Percentiles rank a stretch among this genome's conserved stretches.
These are phyloP conservation scores for Sporothrix phasma DNA, from an alignment of 2,329 filamentous ascomycete species.

Conservation along the genomic window DNA sequence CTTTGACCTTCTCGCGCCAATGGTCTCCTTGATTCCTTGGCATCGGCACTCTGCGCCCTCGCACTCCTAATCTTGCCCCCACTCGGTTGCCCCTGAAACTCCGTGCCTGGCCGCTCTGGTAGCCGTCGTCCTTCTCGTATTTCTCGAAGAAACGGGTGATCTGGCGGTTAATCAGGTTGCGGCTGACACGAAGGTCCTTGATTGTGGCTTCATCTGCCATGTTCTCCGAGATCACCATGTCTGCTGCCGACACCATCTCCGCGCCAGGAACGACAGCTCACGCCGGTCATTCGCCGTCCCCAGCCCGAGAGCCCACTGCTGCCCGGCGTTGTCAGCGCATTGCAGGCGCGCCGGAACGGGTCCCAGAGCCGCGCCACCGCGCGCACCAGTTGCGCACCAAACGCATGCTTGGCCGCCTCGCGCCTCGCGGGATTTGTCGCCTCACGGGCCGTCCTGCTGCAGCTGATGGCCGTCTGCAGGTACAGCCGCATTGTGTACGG, in stretches of 20 bases:
- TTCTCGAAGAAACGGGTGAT: conserved; percentile 23
- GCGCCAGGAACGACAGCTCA: conserved; percentile 36
- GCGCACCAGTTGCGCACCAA: conserved; percentile 40
- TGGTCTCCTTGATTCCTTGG: too few species aligned
- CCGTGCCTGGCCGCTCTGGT: neutral
- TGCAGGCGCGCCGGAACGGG: conserved; percentile 31
- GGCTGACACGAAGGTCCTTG: conserved; percentile 25
- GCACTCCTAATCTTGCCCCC: too few species aligned
- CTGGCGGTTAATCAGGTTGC: conserved; percentile 25
- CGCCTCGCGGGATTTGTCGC: conserved; percentile 26
- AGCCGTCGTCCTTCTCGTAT: conserved; percentile 15
- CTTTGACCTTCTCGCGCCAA: neutral
- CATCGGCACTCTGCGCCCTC: too few species aligned
- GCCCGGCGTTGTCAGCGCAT: conserved; percentile 21
- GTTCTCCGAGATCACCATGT: conserved; percentile 33
- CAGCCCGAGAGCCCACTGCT: neutral
- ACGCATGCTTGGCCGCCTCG: conserved; percentile 31
- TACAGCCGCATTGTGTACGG: conserved; percentile 43
- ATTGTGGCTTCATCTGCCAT: conserved; percentile 29
- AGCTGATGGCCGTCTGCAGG: conserved; percentile 44
- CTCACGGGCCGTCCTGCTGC: conserved; percentile 31
- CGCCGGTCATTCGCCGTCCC: conserved; percentile 28
- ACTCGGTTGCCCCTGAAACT: too few species aligned
- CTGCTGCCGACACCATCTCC: conserved; percentile 37
- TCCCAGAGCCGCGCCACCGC: conserved; percentile 44